Base-by-base conservation (phyloP, 2,329 filamentous ascomycete species). In the Pseudogymnoascus sp. region DNA sequence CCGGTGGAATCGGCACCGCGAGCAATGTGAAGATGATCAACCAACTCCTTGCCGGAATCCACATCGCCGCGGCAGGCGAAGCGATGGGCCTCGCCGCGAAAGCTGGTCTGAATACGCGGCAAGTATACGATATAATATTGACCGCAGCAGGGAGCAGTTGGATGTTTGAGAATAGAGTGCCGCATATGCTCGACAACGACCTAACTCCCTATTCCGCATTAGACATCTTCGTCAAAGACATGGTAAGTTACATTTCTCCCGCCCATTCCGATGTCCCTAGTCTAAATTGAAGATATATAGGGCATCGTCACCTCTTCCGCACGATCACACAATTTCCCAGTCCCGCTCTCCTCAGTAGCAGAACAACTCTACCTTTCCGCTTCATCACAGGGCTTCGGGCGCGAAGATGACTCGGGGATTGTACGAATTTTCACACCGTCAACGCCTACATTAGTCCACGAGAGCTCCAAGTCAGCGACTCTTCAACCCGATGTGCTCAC, bases 21-120 rank as follows among this genome's bases (percentile, higher is more conserved):
- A 80, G 83, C 72, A 81, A 86, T 73, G 81, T 87, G 78, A 84
- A 89, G 76, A 81, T 86, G 79, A 75, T 83, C 63, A 86, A 89
- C 76, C 79, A 89, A 73, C 79, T 90, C 61, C 72, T 88, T 36
- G 85, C 85, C 0, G 85, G 82, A 2, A 83, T 84, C 68, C 85
- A 88, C 67, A 87, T 89, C 69, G 78, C 86, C 0, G 80, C 83
- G 1, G 79, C 81, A 2, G 82, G 81, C 70, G 86, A 89, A 70
- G 82, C 80, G 4, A 79, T 87, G 76, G 85, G 84, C 0, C 80
- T 88, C 48, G 85, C 85, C 1, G 78, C 77, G 36, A 78, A 80
- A 19, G 71, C 86, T 3, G 85, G 84, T 0, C 75, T 88, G 14
- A 79, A 85, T 61, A 75, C 75, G 0, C 70, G 69, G 19, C 48